phyloP scores from a whole-genome alignment of 257 asterid species.

The Gentiana dahurica region DNA sequence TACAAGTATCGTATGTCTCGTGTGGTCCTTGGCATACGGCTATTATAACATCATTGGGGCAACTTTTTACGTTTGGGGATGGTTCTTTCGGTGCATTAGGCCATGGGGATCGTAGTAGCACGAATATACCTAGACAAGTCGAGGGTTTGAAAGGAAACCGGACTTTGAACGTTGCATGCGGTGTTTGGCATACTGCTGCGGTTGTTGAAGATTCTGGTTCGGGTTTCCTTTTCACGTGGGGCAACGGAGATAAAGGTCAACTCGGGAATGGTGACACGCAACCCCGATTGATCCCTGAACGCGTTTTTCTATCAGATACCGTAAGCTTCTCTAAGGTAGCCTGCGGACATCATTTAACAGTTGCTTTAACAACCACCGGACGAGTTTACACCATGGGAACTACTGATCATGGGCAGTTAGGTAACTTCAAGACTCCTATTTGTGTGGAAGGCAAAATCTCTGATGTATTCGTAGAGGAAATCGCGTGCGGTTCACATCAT shows the following conservation, averaged over 20 bases:
- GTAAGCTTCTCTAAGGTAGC: slow-evolving; percentile 43
- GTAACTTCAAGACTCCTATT: slow-evolving; percentile 33
- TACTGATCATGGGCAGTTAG: slow-evolving; percentile 28
- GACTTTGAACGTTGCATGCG: slow-evolving; percentile 60
- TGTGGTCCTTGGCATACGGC: slow-evolving; percentile 97
- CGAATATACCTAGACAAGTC: slow-evolving; percentile 54
- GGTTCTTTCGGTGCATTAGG: slow-evolving; percentile 90
- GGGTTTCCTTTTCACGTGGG: slow-evolving; percentile 88
- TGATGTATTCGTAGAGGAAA: slow-evolving; percentile 54
- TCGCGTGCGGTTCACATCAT: slow-evolving; percentile 77
- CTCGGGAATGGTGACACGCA: slow-evolving; percentile 58
- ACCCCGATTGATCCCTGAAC: slow-evolving; percentile 40
- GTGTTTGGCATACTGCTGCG: slow-evolving; percentile 94
- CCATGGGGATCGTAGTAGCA: slow-evolving; percentile 40
- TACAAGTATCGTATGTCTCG: slow-evolving; percentile 53
- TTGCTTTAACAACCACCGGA: slow-evolving; percentile 51
- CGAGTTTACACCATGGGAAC: slow-evolving; percentile 75
- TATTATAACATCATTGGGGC: slow-evolving; percentile 42
- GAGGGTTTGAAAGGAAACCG: slow-evolving; percentile 43
- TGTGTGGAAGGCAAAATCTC: slow-evolving; percentile 35
- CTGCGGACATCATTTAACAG: slow-evolving; percentile 56
- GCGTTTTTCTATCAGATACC: slow-evolving; percentile 31
- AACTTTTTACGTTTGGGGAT: slow-evolving; percentile 75
- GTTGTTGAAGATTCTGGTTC: slow-evolving; percentile 36
- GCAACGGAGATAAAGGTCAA: slow-evolving; percentile 66